Percentiles rank a stretch among this genome's conserved stretches.
Evolutionary conservation across 345 rosid genomes (phyloP).

Genomic region (Anacardium occidentale): DNA sequence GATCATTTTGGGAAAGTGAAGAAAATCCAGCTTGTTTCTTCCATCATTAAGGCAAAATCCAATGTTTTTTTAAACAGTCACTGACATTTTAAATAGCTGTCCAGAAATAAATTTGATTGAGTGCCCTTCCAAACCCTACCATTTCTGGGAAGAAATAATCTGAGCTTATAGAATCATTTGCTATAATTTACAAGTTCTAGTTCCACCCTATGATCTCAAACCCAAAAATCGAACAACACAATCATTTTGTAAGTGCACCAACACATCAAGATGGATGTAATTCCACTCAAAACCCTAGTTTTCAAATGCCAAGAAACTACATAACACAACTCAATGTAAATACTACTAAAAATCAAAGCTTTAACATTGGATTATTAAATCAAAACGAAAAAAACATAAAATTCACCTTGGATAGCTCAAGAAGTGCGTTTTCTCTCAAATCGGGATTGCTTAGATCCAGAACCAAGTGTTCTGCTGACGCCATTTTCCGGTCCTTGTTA

Average conservation of each 20-base stretch:
- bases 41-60: no score
- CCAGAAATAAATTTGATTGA: no score
- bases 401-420: constrained; percentile 66
- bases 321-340: background rate
- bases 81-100: no score
- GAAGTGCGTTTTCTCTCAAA: constrained; percentile 86
- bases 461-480: constrained; percentile 86
- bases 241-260: background rate
- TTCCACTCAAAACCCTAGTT: background rate
- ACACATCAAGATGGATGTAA: background rate
- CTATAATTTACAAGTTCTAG: no score
- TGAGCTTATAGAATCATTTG: no score
- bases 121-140: no score
- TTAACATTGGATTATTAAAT: background rate
- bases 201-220: background rate
- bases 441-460: constrained; percentile 92
- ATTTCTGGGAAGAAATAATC: no score
- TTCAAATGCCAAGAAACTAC: background rate
- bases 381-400: background rate
- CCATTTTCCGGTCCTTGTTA: constrained; percentile 83
- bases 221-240: background rate
- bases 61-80: no score
- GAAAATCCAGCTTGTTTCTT: no score
- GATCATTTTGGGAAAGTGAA: background rate
- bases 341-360: background rate